Evolutionary conservation across 2,329 filamentous ascomycete species (phyloP), one percentile per base, ranked within the genome.

Genomic region (Trichoderma atroviride): DNA sequence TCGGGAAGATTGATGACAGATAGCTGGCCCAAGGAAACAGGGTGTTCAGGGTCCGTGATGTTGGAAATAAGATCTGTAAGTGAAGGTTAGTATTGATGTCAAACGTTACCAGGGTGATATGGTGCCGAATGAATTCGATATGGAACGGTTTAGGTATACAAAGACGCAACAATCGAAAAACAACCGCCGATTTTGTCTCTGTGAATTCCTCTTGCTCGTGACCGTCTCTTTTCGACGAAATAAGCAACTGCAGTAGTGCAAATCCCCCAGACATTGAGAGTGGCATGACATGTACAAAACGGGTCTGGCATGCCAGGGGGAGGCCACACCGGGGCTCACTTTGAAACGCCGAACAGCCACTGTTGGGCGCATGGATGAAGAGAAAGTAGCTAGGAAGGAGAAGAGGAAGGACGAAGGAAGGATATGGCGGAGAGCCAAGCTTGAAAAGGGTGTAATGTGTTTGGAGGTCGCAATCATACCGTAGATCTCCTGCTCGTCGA

Each of bases 401-500:
- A 50, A 29, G 37, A 22, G 24, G 27, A 58, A 50, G 63, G 37
- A 40, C 33, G 22, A 4, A 57, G 63, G 63, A 11, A n/a, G n/a
- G 53, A 13, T 7, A 57, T 47, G 37, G 24, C 52, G 13, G 19
- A 35, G 53, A 27, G 27, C 27, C 16, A 63, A 50, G 53, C 55
- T 58, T n/a, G 60, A 6, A 35, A 55, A 27, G 19, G 29, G 24
- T 13, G 19, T 3, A 37, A 58, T 13, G 24, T 19, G 37, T 40
- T 29, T 50, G 31, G 55, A 43, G 31, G 22, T 11, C 40, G 29
- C 27, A 24, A 57, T 70, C 83, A 72, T 83, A 96, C 93, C 94
- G 78, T 95, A 99, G 53, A 99, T 95, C 81, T 99, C 96, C 80
- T 97, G 96, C 79, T 96, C 93, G 78, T 99, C 96, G 74, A 99